A percentile compares a stretch with the other conserved stretches of the same genome.
These are phyloP conservation scores for Adansonia madagascariensis DNA, from an alignment of 441 rosid genomes.

Conservation along the genomic window DNA sequence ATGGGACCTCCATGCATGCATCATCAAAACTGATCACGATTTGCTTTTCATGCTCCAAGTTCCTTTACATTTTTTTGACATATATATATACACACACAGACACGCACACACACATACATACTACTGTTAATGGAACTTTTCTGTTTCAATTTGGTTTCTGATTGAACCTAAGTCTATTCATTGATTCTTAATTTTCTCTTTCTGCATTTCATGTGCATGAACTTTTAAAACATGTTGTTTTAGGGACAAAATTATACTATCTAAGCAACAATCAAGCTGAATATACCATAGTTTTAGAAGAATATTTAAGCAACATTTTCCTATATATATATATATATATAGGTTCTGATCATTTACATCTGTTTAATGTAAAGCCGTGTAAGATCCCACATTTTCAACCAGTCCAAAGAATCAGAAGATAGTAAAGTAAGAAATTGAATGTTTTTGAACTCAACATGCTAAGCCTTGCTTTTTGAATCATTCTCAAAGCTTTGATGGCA, in stretches of 20 bases:
- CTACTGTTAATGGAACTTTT: slow-evolving; percentile 30
- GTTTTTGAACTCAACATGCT: not conserved
- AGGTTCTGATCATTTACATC: not conserved
- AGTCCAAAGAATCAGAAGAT: slow-evolving; percentile 8
- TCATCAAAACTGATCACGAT: slow-evolving; percentile 19
- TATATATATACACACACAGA: not conserved
- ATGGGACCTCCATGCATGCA: slow-evolving; percentile 32
- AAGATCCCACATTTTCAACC: not conserved
- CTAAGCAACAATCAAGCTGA: not conserved
- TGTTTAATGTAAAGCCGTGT: not conserved
- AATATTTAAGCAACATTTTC: not conserved
- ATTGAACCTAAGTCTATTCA: not conserved
- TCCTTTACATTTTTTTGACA: not conserved
- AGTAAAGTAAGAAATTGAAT: slow-evolving; percentile 7
- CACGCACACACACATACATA: not conserved
- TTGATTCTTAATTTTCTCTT: not conserved
- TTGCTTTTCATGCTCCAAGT: slow-evolving; percentile 25
- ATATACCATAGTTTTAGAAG: not conserved
- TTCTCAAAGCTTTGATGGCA: slow-evolving; percentile 18
- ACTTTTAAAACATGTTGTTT: slow-evolving; percentile 13
- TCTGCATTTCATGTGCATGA: not conserved
- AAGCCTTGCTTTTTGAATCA: slow-evolving; percentile 5
- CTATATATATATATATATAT: not conserved
- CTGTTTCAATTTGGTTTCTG: slow-evolving; percentile 18
- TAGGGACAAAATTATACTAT: not conserved